Conservation (phyloP, 495 filamentous ascomycete species). For the Hypoxylon fragiforme region DNA sequence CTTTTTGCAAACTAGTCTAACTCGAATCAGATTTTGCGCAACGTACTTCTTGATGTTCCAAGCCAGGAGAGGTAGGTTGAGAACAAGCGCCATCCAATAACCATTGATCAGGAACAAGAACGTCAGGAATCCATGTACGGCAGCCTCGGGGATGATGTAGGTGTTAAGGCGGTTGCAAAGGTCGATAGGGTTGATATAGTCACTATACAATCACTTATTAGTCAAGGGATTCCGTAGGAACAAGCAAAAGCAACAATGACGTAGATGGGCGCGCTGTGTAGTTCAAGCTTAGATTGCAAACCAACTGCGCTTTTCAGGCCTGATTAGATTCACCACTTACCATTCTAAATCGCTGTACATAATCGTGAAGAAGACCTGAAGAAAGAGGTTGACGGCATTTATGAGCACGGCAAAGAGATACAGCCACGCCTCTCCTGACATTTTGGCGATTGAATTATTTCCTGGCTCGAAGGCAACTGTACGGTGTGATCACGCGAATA, state of each 20-base stretch:
- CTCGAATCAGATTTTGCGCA: not conserved
- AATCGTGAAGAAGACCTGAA: slow-evolving; percentile 99
- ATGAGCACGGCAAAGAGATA: slow-evolving; percentile 98
- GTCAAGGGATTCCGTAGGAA: slow-evolving; percentile 7
- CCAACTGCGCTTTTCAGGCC: not conserved
- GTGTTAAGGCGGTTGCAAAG: slow-evolving; percentile 99
- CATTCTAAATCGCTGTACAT: slow-evolving; percentile 99
- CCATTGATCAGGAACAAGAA: slow-evolving; percentile 96
- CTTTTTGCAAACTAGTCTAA: not conserved
- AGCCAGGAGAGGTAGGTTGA: slow-evolving; percentile 89
- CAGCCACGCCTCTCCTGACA: slow-evolving; percentile 99
- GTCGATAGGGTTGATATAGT: slow-evolving; percentile 99
- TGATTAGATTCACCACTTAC: slow-evolving; percentile 56
- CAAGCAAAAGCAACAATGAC: slow-evolving; percentile 26
- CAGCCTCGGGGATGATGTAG: slow-evolving; percentile 98
- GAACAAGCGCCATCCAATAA: slow-evolving; percentile 91
- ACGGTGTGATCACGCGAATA: slow-evolving; percentile 8
- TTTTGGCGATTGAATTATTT: slow-evolving; percentile 54
- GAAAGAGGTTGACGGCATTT: slow-evolving; percentile 99
- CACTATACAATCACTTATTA: slow-evolving; percentile 56
- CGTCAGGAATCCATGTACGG: slow-evolving; percentile 93
- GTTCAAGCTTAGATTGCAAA: not conserved
- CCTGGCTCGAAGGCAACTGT: not conserved
- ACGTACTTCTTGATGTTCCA: slow-evolving; percentile 98
- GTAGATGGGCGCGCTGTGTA: slow-evolving; percentile 17